Evolutionary conservation across 2,329 filamentous ascomycete genomes (phyloP), one percentile per base, ranked within the genome.

Genomic region (Monascus ruber): DNA sequence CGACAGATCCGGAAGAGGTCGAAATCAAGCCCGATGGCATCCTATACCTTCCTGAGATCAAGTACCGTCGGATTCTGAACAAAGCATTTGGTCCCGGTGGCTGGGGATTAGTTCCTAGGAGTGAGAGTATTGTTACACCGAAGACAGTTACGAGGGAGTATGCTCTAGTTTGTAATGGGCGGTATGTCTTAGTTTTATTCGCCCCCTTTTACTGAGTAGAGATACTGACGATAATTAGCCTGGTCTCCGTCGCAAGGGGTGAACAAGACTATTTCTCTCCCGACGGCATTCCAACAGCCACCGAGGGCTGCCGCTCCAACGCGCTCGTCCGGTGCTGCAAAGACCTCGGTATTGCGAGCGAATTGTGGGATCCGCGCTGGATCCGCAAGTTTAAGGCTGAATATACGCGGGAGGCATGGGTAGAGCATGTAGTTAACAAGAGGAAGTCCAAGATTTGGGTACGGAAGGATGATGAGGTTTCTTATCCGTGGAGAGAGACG

Each of bases 21-120:
- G 91, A 98, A 69, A 83, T 98, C 58, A 98, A 98, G 70, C 89
- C 91, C 27, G 91, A 98, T 66, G 91, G 91, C 28, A 89, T 98
- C 50, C 71, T 96, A 43, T 98, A 96, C 61, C 71, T 98, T 42
- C 91, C 91, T 8, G 91, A 98, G 72, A 96, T 98, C 71, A 95
- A 96, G 68, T 98, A 98, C 67, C 72, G 91, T 34, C 72, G 89
- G 46, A 89, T 94, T 47, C 65, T 98, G 53, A 95, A 36, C 39
- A 70, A 73, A 53, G 86, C 87, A 0, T 98, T 98, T 65, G 89
- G 91, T 0, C 91, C 91, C 0, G 91, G 93, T 39, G 91, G 84
- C 5, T 98, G 91, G 91, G 91, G 91, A 1, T 68, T 98, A 39
- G 89, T 89, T 40, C 91, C 91, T 6, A 72, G 88, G 42, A 83